Evolutionary conservation across 352 stramenopile genomes (phyloP).

Genomic region (Blastocystis sp.): DNA sequence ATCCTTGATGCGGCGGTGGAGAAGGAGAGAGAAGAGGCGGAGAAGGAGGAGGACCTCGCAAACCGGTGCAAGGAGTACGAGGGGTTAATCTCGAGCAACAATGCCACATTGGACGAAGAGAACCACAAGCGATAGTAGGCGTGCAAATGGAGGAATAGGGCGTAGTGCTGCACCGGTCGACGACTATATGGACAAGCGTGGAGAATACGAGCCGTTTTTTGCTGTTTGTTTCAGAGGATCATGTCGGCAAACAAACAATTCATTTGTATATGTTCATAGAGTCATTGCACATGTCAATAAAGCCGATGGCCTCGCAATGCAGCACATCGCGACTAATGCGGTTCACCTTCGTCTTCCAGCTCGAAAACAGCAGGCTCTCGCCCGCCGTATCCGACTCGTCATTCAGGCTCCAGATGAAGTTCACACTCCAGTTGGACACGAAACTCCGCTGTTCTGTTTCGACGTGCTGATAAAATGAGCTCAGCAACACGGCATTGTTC

Average conservation of each 20-base stretch:
- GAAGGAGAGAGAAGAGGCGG: background rate
- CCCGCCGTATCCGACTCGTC: background rate
- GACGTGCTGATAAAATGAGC: background rate
- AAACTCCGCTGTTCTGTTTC: background rate
- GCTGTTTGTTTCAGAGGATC: background rate
- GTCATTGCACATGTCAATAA: conserved; percentile 23
- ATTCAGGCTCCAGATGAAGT: conserved; percentile 16
- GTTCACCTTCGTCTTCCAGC: conserved; percentile 65
- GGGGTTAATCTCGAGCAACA: background rate
- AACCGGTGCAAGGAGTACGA: background rate
- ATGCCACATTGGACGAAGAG: conserved; percentile 10
- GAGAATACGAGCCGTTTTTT: background rate
- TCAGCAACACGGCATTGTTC: background rate
- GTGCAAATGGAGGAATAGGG: background rate
- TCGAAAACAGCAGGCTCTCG: conserved; percentile 56
- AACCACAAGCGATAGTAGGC: background rate
- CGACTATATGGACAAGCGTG: background rate
- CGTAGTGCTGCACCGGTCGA: background rate
- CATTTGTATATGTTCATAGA: conserved; percentile 53
- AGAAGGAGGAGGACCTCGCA: background rate
- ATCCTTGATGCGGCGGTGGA: background rate
- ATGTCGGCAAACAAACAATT: conserved; percentile 48
- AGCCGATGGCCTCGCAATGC: background rate
- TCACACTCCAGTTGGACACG: background rate
- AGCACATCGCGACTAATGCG: background rate